Conservation (phyloP, 2,329 filamentous ascomycete genomes). For the Cytospora piceicola region DNA sequence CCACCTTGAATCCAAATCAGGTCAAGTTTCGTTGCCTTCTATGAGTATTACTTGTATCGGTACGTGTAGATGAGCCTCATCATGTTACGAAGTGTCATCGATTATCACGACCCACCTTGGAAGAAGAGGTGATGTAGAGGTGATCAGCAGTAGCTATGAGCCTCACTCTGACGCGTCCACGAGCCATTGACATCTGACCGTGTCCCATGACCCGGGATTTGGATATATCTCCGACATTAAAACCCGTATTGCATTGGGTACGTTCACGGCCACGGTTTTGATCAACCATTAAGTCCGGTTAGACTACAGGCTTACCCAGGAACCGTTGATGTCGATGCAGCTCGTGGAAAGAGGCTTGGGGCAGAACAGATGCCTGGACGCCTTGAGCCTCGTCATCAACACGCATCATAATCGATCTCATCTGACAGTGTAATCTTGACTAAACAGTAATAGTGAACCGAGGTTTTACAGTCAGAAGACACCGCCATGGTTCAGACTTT, state of each 20-base stretch:
- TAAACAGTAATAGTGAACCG: neutral
- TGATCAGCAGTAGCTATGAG: neutral
- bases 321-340: neutral
- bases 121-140: neutral
- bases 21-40: slow-evolving; percentile 1
- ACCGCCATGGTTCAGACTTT: neutral
- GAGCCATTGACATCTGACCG: neutral
- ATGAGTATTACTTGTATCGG: neutral
- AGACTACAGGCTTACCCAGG: neutral
- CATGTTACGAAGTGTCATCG: neutral
- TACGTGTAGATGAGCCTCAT: neutral
- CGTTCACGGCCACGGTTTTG: neutral
- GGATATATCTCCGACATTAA: neutral
- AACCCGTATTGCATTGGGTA: too few species aligned
- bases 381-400: neutral
- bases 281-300: neutral
- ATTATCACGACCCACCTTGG: neutral
- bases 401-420: neutral
- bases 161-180: neutral
- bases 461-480: neutral
- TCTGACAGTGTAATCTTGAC: neutral
- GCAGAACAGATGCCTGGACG: neutral
- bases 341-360: neutral
- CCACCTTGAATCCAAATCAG: neutral
- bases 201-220: neutral